Evolutionary conservation across 306 rosid genomes (phyloP).

Genomic region (Elaeagnus macrophylla): DNA sequence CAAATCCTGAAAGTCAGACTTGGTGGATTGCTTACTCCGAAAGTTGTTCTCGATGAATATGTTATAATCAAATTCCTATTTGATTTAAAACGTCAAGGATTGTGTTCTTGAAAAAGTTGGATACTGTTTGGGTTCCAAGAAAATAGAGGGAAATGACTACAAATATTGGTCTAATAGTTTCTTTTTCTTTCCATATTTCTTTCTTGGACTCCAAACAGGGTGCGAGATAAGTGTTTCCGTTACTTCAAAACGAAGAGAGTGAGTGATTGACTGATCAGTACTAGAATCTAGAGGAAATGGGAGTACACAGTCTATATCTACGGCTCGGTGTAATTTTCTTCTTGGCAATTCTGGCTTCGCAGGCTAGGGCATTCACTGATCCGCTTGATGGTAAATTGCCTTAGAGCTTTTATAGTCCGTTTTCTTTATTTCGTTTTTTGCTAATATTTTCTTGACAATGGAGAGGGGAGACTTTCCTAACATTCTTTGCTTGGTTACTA

Average conservation of each 20-base stretch:
- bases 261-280: neutral
- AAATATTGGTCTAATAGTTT: constrained; percentile 1
- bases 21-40: too few relatives aligned
- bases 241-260: constrained; percentile 3
- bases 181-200: neutral
- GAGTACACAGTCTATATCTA: constrained; percentile 9
- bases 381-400: constrained; percentile 43
- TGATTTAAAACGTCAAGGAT: neutral
- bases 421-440: neutral
- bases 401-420: too few relatives aligned
- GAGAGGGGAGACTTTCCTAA: neutral
- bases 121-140: constrained; percentile 22
- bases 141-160: constrained; percentile 5
- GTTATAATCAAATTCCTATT: too few relatives aligned
- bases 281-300: constrained; percentile 32
- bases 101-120: neutral
- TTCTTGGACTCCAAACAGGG: too few relatives aligned
- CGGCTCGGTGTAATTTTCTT: constrained; percentile 27
- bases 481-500: constrained; percentile 10
- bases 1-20: constrained; percentile 3
- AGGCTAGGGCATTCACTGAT: constrained; percentile 39
- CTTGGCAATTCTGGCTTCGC: constrained; percentile 37
- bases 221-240: too few relatives aligned
- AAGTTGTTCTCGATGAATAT: too few relatives aligned
- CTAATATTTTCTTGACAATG: neutral